Conservation (phyloP, 2,329 filamentous ascomycete species). For the Colletotrichum magnum region DNA sequence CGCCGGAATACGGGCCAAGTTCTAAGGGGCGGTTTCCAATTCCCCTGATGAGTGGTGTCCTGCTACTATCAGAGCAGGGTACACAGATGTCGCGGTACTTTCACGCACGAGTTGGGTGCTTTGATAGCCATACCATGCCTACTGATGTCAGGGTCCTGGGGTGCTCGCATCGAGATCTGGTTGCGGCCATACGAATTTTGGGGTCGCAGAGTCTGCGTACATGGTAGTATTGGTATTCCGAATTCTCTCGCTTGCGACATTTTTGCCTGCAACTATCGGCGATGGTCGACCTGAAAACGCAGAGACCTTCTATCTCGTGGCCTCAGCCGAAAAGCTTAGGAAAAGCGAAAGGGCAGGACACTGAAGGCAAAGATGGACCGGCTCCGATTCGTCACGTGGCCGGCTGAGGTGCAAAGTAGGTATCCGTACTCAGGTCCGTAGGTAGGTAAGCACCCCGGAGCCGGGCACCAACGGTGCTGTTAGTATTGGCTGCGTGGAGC, state of each 20-base stretch:
- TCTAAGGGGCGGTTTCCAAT: constrained; percentile 21
- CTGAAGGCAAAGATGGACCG: constrained; percentile 1
- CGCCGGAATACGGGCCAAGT: constrained; percentile 35
- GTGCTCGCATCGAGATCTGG: constrained; percentile 37
- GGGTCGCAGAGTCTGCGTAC: not conserved
- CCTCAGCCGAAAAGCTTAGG: constrained; percentile 5
- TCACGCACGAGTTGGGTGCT: constrained; percentile 26
- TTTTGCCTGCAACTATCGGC: not conserved
- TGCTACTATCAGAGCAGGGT: constrained; percentile 7
- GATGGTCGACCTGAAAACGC: not conserved
- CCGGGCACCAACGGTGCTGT: no score
- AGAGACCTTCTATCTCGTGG: not conserved
- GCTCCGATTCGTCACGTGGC: constrained; percentile 28
- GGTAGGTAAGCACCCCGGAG: not conserved
- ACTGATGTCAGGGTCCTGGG: constrained; percentile 41
- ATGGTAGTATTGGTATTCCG: not conserved
- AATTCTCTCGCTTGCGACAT: constrained; percentile 3
- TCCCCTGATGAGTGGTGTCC: constrained; percentile 21
- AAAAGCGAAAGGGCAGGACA: not conserved
- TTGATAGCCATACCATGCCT: constrained; percentile 25
- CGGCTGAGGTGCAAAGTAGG: not conserved
- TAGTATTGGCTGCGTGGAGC: no score
- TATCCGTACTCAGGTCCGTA: not conserved
- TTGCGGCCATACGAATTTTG: constrained; percentile 18
- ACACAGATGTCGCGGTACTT: constrained; percentile 35